Base-by-base conservation (phyloP, 345 rosid genomes). In the Acer saccharum region DNA sequence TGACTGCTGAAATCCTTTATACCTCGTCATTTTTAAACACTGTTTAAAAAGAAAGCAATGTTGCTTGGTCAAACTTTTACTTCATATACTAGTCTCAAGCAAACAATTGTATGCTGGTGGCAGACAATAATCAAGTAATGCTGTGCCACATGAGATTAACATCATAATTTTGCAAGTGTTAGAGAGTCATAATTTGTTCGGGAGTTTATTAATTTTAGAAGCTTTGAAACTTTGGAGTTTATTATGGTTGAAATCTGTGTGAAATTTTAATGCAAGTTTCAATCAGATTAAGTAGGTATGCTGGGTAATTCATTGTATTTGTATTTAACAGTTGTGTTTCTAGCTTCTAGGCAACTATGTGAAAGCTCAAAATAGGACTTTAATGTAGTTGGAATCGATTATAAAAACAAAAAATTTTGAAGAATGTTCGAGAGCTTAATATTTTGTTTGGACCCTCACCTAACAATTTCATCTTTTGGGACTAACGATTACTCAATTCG, bases 1-100 rank as follows among this genome's bases (percentile, higher is more conserved):
- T 76, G 80, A 55, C 54, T 77, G 41, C 1, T 43, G 18, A 46
- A 64, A 57, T 46, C 20, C 71, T 48, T 29, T 48, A 50, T 5
- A 54, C 16, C 25, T 23, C 17, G 3, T 44, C 21, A n/a, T 69
- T 25, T 52, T 35, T 13, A 12, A 60, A 41, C n/a, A 65, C n/a
- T 27, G n/a, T 32, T 44, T 44, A 44, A 44, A 44, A 10, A 44
- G 50, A 71, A n/a, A 29, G 8, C 17, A 52, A 2, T 35, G 12
- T 20, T 58, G 54, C 3, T 21, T 72, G 10, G 27, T 57, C 48
- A 55, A 69, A 46, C 14, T 50, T 21, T 25, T 69, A 48, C 50
- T 21, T n/a, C 60, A 7, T 50, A 13, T 48, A 17, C 29, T 23
- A 69, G 7, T 7, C 18, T 44, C 23, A 23, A 12, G 72, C 41